Base-by-base conservation (phyloP, 495 filamentous ascomycete genomes). In the Bathelium albidoporum region DNA sequence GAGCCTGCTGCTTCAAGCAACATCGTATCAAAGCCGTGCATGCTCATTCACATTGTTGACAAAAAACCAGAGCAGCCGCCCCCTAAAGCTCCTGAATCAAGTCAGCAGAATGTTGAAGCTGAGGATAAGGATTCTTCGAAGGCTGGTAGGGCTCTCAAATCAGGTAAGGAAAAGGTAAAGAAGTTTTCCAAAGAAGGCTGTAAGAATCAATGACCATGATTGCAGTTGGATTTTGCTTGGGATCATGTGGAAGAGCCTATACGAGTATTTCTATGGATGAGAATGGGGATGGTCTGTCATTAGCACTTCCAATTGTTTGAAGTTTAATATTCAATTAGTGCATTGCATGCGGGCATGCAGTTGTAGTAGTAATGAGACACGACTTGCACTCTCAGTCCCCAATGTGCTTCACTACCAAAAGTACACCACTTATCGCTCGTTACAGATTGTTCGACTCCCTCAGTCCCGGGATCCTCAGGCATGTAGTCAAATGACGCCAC, bases 291-390 rank as follows among this genome's bases (percentile, higher is more conserved):
- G 24, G 24, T 55, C 49, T 55, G 49, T 55, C 49, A 29, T 55
- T 55, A 55, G 49, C 24, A 55, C 29, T 55, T 55, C 24, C 49
- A n/a, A 55, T 55, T 26, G 20, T 29, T 7, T 55, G 12, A 55
- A 55, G 24, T 29, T 29, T 29, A n/a, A 26, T 10, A 28, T 28
- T 29, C 24, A 55, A 29, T 7, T 55, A 55, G 24, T 55, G 24
- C 29, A 55, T 29, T 55, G 49, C 49, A 55, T 55, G 49, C 49
- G 49, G 49, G 49, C 49, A 55, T 55, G 49, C 49, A 55, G 24
- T 55, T 55, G 49, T 55, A 55, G 16, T 55, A 29, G 49, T 26
- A 55, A 55, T 29, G 49, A 55, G 49, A 29, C 24, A 29, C 49
- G 29, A 55, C 24, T 55, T 55, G 49, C 49, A 24, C 26, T 55